Percentiles rank a stretch among this genome's conserved stretches.
Evolutionary conservation across 306 rosid genomes (phyloP).

Genomic region (Luffa acutangula): DNA sequence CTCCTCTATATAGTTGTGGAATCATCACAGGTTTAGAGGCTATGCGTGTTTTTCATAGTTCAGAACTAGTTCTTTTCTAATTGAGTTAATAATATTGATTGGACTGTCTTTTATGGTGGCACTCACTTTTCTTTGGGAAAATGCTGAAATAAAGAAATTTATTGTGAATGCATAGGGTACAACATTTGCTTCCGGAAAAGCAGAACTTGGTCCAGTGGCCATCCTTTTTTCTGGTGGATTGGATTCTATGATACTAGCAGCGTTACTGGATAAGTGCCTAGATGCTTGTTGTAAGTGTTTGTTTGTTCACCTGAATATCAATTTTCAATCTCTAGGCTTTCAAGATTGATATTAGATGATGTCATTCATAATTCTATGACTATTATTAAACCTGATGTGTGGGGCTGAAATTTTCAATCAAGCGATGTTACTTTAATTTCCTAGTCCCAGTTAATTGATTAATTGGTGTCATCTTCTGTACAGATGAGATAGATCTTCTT

Average conservation of each 20-base stretch:
- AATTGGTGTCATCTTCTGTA: slow-evolving; percentile 16
- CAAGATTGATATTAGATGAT: background rate
- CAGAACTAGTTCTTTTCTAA: background rate
- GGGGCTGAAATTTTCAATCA: slow-evolving; percentile 14
- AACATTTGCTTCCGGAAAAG: slow-evolving; percentile 29
- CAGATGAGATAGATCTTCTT: slow-evolving; percentile 87
- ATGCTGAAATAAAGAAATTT: background rate
- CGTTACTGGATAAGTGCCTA: slow-evolving; percentile 70
- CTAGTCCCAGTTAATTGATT: slow-evolving; percentile 15
- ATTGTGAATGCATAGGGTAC: slow-evolving; percentile 39
- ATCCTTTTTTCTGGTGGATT: slow-evolving; percentile 93
- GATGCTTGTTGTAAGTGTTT: slow-evolving; percentile 61
- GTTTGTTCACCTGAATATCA: background rate
- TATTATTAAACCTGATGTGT: slow-evolving; percentile 12
- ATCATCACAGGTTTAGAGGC: background rate
- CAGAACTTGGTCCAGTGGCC: slow-evolving; percentile 57
- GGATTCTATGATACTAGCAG: slow-evolving; percentile 96
- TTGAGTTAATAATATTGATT: background rate
- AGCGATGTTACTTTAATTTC: slow-evolving; percentile 11
- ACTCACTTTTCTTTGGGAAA: background rate
- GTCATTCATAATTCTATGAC: background rate
- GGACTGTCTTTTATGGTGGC: background rate
- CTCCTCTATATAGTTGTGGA: background rate
- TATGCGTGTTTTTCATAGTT: background rate
- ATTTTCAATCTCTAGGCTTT: background rate